Evolutionary conservation across 345 rosid genomes (phyloP).

Genomic region (Trapa incisa): DNA sequence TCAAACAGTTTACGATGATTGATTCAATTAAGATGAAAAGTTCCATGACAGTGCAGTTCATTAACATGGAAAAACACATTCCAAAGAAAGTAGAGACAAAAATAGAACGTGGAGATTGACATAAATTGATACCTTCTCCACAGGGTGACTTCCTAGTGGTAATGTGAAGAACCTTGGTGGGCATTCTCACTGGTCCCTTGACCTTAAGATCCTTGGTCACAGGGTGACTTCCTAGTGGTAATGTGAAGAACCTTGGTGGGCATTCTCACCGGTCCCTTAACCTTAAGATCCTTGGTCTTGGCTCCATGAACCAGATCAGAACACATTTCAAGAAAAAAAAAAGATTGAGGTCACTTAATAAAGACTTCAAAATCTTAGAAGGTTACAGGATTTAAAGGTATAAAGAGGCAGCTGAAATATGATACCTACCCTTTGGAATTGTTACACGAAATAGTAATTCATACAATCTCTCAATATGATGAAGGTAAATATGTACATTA

Average conservation of each 20-base stretch:
- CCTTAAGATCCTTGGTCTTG: slow-evolving; percentile 14
- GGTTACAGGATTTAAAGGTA: background rate
- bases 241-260: slow-evolving; percentile 20
- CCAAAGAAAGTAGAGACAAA: background rate
- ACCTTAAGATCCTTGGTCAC: slow-evolving; percentile 15
- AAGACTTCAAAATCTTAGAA: background rate
- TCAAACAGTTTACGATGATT: too few relatives aligned
- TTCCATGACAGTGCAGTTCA: background rate
- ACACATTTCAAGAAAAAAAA: slow-evolving; percentile 6
- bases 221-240: slow-evolving; percentile 17
- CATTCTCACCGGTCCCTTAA: slow-evolving; percentile 19
- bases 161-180: slow-evolving; percentile 19
- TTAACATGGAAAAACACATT: background rate
- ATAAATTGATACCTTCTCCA: slow-evolving; percentile 12
- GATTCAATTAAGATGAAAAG: too few relatives aligned
- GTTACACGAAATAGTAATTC: background rate
- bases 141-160: slow-evolving; percentile 19
- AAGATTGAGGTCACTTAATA: background rate
- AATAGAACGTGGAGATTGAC: background rate
- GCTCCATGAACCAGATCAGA: slow-evolving; percentile 16
- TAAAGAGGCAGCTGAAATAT: background rate
- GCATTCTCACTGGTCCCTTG: slow-evolving; percentile 20
- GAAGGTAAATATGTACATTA: too few relatives aligned
- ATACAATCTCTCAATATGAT: too few relatives aligned
- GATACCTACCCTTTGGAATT: background rate